Evolutionary conservation across 805 yeast species (phyloP), one percentile per base, ranked within the genome.

Genomic region (Brettanomyces sp.): DNA sequence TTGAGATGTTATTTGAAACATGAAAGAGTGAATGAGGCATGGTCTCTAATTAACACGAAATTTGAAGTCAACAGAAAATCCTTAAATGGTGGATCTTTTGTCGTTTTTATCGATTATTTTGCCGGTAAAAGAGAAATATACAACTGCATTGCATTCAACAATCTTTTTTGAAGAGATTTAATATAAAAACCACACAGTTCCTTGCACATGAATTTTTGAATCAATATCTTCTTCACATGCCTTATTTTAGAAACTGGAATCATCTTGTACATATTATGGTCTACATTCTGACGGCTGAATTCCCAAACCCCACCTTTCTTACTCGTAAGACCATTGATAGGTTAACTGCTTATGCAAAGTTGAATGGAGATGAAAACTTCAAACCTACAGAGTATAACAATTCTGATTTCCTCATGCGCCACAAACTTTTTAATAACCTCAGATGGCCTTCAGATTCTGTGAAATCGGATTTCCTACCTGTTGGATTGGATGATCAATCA

Each of bases 231-330:
- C 37, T 46, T 4, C 37, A 47, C 3, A 54, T 57, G 34, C 34
- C 46, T n/a, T 57, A 46, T 39, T 61, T 61, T 45, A 56, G 56
- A 3, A 49, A 55, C 11, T 61, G 65, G 64, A 45, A 49, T 5
- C 44, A 47, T 7, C 32, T 59, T 4, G 50, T 51, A 11, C 45
- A 56, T 40, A 47, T 53, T 8, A 23, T 55, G 30, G 52, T 46
- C 32, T 36, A 50, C 32, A 42, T 49, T 24, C 32, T 48, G 39
- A 36, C 23, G 14, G 36, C 36, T 21, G 45, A 41, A 12, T 48
- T 50, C 11, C 45, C 45, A 8, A 43, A 39, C 14, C 44, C 45
- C 30, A 47, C 45, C 34, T 50, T 46, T 33, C 39, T 55, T 5
- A 18, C 39, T 25, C 18, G 33, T 1, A 41, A 35, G 24, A 37